These are phyloP conservation scores for Scheffersomyces segobiensis DNA, from an alignment of 1,139 yeast species.

Conservation along the genomic window DNA sequence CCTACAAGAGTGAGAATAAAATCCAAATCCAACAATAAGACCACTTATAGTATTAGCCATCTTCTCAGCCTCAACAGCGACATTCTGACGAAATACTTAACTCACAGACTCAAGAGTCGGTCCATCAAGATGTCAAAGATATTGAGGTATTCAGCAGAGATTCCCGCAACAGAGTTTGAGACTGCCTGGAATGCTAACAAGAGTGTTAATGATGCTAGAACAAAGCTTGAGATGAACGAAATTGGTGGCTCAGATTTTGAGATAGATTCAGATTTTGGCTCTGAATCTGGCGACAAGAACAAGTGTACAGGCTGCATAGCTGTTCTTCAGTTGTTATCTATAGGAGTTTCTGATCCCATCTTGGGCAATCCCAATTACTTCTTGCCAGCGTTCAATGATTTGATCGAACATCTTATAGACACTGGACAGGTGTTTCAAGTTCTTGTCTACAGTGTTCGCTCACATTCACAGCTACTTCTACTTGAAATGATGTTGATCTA, in stretches of 20 bases:
- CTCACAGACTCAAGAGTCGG: neutral
- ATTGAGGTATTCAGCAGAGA: constrained; percentile 7
- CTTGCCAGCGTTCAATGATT: constrained; percentile 31
- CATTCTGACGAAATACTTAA: neutral
- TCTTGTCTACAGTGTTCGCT: constrained; percentile 14
- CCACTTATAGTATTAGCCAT: neutral
- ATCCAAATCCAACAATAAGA: neutral
- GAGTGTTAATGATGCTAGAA: constrained; percentile 8
- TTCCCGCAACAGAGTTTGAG: constrained; percentile 13
- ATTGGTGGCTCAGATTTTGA: constrained; percentile 9
- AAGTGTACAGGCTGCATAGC: neutral
- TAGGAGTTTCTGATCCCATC: constrained; percentile 20
- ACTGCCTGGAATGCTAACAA: constrained; percentile 18
- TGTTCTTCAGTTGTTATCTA: constrained; percentile 16
- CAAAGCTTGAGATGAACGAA: neutral
- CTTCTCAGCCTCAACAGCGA: neutral
- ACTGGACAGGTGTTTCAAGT: constrained; percentile 23
- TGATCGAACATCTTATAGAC: constrained; percentile 36
- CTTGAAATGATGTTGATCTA: constrained; percentile 36
- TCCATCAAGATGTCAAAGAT: constrained; percentile 11
- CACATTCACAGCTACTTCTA: constrained; percentile 16
- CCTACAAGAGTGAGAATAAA: neutral
- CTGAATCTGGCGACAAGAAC: neutral
- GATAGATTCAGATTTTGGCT: constrained; percentile 15
- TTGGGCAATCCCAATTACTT: constrained; percentile 32